Evolutionary conservation across 345 rosid genomes (phyloP), one percentile per base, ranked within the genome.

Genomic region (Erodium maritimum): DNA sequence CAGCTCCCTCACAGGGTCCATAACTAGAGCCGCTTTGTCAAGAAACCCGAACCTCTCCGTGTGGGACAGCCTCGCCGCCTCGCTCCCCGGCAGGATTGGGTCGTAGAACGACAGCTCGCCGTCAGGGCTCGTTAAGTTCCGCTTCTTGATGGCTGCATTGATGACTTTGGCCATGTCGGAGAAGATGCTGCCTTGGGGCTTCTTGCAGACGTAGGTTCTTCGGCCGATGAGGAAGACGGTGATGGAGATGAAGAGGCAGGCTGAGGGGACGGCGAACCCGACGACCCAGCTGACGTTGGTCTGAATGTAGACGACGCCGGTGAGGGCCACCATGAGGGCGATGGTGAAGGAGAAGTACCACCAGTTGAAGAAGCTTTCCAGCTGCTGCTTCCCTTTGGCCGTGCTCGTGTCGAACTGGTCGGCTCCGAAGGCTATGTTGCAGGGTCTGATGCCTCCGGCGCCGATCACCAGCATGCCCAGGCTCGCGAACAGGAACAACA

Each of bases 381-480:
- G 73, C 34, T 80, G 83, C 5, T 73, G 58, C 61, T 69, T 72
- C 53, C 88, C 88, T n/a, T 76, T 73, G 4, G 65, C 67, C 0
- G 86, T 85, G 14, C 20, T 57, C 14, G 80, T 72, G 62, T 85
- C 80, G 25, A 88, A 85, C 65, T 85, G 90, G 67, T 85, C 96
- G 1, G 93, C 89, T 17, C 96, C 96, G 19, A 85, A 88, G 0
- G 90, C 80, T n/a, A 88, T 85, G 71, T 83, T 81, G 68, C 90
- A 83, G 18, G 96, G 90, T 65, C 90, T 69, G 10, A 84, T 75
- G 16, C 82, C 86, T 7, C 96, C 85, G 1, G 90, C 86, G 58
- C 93, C 93, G 1, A 88, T 65, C 48, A 83, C 77, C 24, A 85
- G 63, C 64, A 83, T 61, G 19, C 63, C 79, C 4, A 88, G 85